Evolutionary conservation across 805 yeast genomes (phyloP).

Genomic region (Novakomyces olei): DNA sequence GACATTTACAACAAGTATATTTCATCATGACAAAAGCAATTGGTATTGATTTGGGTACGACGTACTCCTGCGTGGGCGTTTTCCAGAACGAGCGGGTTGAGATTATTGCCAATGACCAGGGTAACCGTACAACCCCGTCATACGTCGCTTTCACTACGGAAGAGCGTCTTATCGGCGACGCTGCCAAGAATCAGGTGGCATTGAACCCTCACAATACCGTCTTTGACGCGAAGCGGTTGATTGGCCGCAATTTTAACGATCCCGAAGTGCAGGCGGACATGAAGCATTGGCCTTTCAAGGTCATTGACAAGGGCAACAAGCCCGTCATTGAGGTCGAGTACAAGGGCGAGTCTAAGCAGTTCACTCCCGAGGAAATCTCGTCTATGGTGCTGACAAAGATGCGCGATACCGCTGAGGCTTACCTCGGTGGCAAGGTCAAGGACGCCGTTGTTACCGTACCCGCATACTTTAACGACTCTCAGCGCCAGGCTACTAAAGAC

Average conservation of each 20-base stretch:
- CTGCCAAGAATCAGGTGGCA: conserved; percentile 97
- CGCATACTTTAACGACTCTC: conserved; percentile 92
- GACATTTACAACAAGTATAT: no score
- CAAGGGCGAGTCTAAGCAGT: conserved; percentile 67
- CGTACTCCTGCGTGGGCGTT: conserved; percentile 93
- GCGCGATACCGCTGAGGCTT: conserved; percentile 85
- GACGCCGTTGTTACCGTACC: conserved; percentile 95
- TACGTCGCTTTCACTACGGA: conserved; percentile 90
- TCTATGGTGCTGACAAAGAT: conserved; percentile 81
- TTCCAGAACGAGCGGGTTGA: conserved; percentile 72
- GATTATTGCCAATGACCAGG: conserved; percentile 91
- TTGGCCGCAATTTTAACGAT: conserved; percentile 64
- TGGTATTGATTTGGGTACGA: conserved; percentile 84
- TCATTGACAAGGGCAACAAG: conserved; percentile 58
- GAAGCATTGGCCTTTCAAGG: conserved; percentile 76
- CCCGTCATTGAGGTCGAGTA: conserved; percentile 72
- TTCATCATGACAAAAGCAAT: conserved; percentile 28
- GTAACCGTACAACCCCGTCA: conserved; percentile 95
- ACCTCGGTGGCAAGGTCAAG: conserved; percentile 60
- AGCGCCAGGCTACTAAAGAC: conserved; percentile 95
- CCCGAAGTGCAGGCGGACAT: conserved; percentile 57
- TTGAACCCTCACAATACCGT: conserved; percentile 87
- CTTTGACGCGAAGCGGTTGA: conserved; percentile 87
- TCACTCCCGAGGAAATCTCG: conserved; percentile 87
- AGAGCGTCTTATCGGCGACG: conserved; percentile 90